Percentiles rank a stretch among this genome's conserved stretches.
These are phyloP conservation scores for Peronospora tabacina DNA, from an alignment of 352 stramenopile genomes.

Conservation along the genomic window DNA sequence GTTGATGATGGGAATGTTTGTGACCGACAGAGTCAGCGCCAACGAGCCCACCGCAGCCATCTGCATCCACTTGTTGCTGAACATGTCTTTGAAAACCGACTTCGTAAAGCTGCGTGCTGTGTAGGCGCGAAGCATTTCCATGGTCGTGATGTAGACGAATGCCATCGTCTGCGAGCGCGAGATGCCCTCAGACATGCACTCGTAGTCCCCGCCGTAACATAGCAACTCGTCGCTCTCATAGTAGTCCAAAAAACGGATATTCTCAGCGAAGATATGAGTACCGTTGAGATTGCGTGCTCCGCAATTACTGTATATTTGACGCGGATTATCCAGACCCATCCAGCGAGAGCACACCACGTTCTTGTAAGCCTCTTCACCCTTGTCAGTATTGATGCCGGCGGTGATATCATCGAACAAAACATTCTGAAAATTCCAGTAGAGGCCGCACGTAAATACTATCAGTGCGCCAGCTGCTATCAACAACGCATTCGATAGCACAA, in stretches of 20 bases:
- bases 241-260: slow-evolving; percentile 22
- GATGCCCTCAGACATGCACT: slow-evolving; percentile 56
- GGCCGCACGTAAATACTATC: slow-evolving; percentile 48
- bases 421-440: slow-evolving; percentile 68
- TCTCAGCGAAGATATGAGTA: slow-evolving; percentile 35
- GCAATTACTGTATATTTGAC: slow-evolving; percentile 48
- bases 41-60: slow-evolving; percentile 55
- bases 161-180: slow-evolving; percentile 64
- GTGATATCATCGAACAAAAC: slow-evolving; percentile 52
- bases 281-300: slow-evolving; percentile 26
- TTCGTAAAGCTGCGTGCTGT: slow-evolving; percentile 74
- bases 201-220: slow-evolving; percentile 45
- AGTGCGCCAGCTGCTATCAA: slow-evolving; percentile 48
- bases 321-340: slow-evolving; percentile 38
- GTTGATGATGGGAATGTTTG: slow-evolving; percentile 57
- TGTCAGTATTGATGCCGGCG: slow-evolving; percentile 30
- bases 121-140: slow-evolving; percentile 68
- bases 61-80: slow-evolving; percentile 78
- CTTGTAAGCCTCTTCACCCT: slow-evolving; percentile 30
- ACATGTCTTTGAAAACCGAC: slow-evolving; percentile 59
- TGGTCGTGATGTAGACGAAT: slow-evolving; percentile 72
- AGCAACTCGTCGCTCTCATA: slow-evolving; percentile 39
- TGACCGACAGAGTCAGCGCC: slow-evolving; percentile 53
- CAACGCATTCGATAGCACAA: slow-evolving; percentile 58
- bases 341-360: slow-evolving; percentile 53